Conservation (phyloP, 306 rosid genomes). For the Vicia sativa region DNA sequence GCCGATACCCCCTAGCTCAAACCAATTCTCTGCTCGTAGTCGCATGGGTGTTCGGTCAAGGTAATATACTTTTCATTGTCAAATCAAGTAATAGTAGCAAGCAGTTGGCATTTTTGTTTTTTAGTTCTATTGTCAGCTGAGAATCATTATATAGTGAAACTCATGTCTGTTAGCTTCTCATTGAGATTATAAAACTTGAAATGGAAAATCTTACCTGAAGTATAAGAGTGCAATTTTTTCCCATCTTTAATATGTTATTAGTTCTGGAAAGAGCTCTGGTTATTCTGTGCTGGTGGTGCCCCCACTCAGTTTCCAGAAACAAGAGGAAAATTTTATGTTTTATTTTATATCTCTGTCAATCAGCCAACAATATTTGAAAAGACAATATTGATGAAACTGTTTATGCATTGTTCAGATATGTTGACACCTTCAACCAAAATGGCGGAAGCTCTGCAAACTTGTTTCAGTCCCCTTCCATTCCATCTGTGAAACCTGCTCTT, state of each 20-base stretch:
- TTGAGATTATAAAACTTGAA: slow-evolving; percentile 12
- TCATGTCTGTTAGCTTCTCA: not conserved
- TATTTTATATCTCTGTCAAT: slow-evolving; percentile 8
- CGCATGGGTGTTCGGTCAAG: slow-evolving; percentile 83
- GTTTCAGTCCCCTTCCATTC: slow-evolving; percentile 72
- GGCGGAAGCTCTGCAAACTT: slow-evolving; percentile 66
- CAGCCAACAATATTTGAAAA: slow-evolving; percentile 18
- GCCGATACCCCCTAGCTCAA: slow-evolving; percentile 75
- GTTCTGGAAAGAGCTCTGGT: slow-evolving; percentile 3
- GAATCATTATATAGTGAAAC: slow-evolving; percentile 13
- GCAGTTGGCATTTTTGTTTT: slow-evolving; percentile 13
- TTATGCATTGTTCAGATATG: slow-evolving; percentile 67
- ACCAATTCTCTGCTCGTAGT: slow-evolving; percentile 78
- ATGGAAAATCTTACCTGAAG: slow-evolving; percentile 7
- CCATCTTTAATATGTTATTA: not conserved
- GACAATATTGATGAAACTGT: slow-evolving; percentile 38
- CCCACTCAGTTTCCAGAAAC: not conserved
- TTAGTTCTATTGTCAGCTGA: not conserved
- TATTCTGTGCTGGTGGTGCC: not conserved
- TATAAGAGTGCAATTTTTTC: not conserved
- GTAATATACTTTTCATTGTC: slow-evolving; percentile 45
- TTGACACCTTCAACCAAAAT: slow-evolving; percentile 90
- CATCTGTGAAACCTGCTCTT: slow-evolving; percentile 64
- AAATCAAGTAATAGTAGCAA: not conserved
- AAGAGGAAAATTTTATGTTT: slow-evolving; percentile 14